Conservation (phyloP, 768 basidiomycete genomes). For the Trichaptum fuscoviolaceum region DNA sequence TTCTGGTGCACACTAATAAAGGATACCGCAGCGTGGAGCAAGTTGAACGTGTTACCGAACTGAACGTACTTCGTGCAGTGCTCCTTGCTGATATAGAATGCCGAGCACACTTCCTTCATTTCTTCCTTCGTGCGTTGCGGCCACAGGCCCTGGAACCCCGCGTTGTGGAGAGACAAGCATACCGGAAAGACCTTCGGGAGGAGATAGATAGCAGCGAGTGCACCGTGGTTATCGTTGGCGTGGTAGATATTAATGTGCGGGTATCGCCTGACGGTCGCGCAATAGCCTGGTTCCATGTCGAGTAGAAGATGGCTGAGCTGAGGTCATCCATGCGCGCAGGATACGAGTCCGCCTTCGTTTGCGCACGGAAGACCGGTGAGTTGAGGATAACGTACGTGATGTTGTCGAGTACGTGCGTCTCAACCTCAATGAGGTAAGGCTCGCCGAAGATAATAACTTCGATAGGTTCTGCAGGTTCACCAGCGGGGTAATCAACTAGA, state of each 20-base stretch:
- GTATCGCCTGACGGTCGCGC: constrained; percentile 84
- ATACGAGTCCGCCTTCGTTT: constrained; percentile 92
- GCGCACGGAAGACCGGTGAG: constrained; percentile 88
- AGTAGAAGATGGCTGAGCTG: constrained; percentile 95
- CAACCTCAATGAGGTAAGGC: constrained; percentile 92
- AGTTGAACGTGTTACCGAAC: too few species aligned
- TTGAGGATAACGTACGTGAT: constrained; percentile 94
- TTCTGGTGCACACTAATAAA: constrained; percentile 93
- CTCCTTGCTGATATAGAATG: too few species aligned
- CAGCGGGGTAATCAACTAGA: constrained; percentile 90
- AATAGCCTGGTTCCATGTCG: constrained; percentile 97
- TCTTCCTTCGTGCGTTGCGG: too few species aligned
- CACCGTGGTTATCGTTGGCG: constrained; percentile 93
- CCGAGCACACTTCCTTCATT: too few species aligned
- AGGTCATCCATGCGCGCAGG: constrained; percentile 97
- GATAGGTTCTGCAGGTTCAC: constrained; percentile 88
- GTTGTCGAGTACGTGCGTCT: constrained; percentile 89
- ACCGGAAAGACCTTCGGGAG: constrained; percentile 89
- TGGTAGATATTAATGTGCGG: constrained; percentile 93
- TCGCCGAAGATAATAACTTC: constrained; percentile 97
- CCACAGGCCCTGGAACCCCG: too few species aligned
- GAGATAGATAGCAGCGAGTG: constrained; percentile 85
- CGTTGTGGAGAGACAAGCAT: too few species aligned
- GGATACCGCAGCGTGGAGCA: constrained; percentile 88
- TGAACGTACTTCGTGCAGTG: too few species aligned